Conservation (phyloP, 768 basidiomycete genomes). For the Auriscalpium vulgare region DNA sequence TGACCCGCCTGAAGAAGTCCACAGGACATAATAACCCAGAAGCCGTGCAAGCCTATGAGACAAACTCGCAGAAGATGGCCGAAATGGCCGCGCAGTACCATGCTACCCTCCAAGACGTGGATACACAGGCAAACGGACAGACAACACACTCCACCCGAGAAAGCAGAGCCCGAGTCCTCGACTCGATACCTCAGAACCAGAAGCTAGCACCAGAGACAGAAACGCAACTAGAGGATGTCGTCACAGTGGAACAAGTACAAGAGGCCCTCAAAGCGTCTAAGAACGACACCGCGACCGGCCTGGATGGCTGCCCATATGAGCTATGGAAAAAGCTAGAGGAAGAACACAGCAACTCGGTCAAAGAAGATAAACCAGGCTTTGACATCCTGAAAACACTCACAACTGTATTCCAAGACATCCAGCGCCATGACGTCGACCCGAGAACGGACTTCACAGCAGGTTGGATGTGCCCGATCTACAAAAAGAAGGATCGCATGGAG, state of each 20-base stretch:
- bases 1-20: background rate
- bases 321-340: background rate
- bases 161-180: background rate
- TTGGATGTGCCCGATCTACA: conserved; percentile 16
- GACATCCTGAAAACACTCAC: background rate
- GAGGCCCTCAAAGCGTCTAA: background rate
- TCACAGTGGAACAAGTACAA: background rate
- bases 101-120: background rate
- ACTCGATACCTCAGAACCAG: background rate
- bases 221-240: background rate
- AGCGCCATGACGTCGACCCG: background rate
- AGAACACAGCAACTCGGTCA: background rate
- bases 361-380: background rate
- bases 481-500: conserved; percentile 6
- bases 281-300: background rate
- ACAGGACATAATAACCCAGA: no score
- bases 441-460: conserved; percentile 1
- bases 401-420: background rate
- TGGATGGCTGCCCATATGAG: background rate
- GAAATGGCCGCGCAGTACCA: background rate
- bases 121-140: background rate
- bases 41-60: background rate
- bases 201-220: background rate
- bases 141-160: no score
- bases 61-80: background rate